Base-by-base conservation (phyloP, 2,329 filamentous ascomycete genomes). In the Diplodia intermedia region DNA sequence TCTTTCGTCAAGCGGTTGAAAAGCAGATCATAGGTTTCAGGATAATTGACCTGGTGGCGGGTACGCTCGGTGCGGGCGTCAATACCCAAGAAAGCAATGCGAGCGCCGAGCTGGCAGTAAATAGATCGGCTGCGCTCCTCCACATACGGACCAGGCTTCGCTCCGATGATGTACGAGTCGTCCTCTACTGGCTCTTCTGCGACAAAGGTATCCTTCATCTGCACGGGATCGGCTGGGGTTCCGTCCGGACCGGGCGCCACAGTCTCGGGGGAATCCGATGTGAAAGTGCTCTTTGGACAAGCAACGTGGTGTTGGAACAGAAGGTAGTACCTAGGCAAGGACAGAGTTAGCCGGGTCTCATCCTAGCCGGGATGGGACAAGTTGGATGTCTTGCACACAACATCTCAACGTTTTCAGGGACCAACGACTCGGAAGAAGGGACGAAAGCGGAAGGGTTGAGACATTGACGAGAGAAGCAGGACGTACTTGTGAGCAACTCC, bases 21-120 rank as follows among this genome's bases (percentile, higher is more conserved):
- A 56, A 90, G 83, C 82, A 86, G 70, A 75, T 86, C 76, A 81
- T 90, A 79, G 78, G 93, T 81, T 79, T 90, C 80, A 68, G 83
- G 78, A 74, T 97, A 97, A 82, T 97, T 97, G 80, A 98, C 89
- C 80, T 97, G 93, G 75, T 96, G 93, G 47, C 94, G 88, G 9
- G 94, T 97, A 29, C 94, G 91, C 86, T 90, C 86, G n/a, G 86
- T 88, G 15, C 86, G 84, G 11, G 86, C 85, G 77, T 88, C 85
- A 73, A 86, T 81, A 77, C 89, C 86, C 62, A 85, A 75, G 74
- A 88, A 87, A 47, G 88, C 86, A 73, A 91, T 89, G 11, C 91
- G 85, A 69, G 85, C 86, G 50, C 88, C 88, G 4, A 90, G 82
- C 66, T 88, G 86, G 78, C 86, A 88, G 78, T 88, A 90, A 69